These are phyloP conservation scores for Colletotrichum euphorbiae DNA, from an alignment of 2,329 filamentous ascomycete genomes.

Conservation along the genomic window DNA sequence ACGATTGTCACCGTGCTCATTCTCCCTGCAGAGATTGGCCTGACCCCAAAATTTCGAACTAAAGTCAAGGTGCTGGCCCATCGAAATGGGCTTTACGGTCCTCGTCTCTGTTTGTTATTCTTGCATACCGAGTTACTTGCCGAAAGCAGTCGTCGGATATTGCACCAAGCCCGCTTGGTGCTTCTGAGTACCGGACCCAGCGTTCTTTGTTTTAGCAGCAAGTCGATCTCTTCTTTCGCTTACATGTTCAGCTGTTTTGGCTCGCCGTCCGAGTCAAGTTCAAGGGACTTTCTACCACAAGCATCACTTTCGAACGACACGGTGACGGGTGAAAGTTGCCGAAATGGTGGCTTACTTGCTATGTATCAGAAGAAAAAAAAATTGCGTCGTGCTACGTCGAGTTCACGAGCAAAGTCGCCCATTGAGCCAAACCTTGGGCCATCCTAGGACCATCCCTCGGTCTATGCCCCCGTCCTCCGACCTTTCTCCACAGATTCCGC, in stretches of 20 bases:
- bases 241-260: background rate
- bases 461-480: background rate
- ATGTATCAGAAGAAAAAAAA: too few species aligned
- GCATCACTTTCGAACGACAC: background rate
- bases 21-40: conserved; percentile 1
- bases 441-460: conserved; percentile 11
- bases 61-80: background rate
- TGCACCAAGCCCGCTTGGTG: conserved; percentile 11
- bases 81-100: background rate
- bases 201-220: background rate
- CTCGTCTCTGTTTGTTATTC: background rate
- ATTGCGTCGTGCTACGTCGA: background rate
- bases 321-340: background rate
- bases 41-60: background rate
- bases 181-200: conserved; percentile 18
- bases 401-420: background rate
- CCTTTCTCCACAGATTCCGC: conserved; percentile 21
- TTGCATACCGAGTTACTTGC: background rate
- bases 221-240: background rate
- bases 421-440: conserved; percentile 9
- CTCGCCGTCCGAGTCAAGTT: background rate
- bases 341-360: background rate
- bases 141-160: conserved; percentile 29
- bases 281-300: too few species aligned
- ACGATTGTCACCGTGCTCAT: background rate